These are phyloP conservation scores for Hyphodiscus sp. DNA, from an alignment of 2,329 filamentous ascomycete species.

Conservation along the genomic window DNA sequence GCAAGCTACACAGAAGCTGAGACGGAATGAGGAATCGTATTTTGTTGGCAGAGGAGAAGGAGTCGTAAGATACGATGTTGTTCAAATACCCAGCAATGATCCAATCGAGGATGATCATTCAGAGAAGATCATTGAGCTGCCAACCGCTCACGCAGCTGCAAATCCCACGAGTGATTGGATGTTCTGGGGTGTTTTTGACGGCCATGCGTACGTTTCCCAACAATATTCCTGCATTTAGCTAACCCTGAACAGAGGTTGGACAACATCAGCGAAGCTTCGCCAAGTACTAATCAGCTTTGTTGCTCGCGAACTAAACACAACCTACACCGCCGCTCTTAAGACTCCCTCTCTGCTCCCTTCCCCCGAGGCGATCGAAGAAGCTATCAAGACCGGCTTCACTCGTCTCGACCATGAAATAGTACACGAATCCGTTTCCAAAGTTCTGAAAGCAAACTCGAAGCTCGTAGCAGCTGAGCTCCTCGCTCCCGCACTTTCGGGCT, in stretches of 20 bases:
- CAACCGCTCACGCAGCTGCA: slow-evolving; percentile 44
- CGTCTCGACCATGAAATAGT: slow-evolving; percentile 91
- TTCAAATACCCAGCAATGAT: slow-evolving; percentile 91
- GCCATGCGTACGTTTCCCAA: slow-evolving; percentile 67
- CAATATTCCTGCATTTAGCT: slow-evolving; percentile 6
- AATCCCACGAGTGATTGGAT: slow-evolving; percentile 80
- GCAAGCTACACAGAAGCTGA: slow-evolving; percentile 83
- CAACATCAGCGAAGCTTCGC: slow-evolving; percentile 90
- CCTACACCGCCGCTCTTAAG: slow-evolving; percentile 69
- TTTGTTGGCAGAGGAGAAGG: slow-evolving; percentile 82
- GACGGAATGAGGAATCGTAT: slow-evolving; percentile 87
- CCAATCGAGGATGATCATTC: slow-evolving; percentile 98
- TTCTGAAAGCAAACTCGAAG: slow-evolving; percentile 83
- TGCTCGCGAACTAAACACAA: slow-evolving; percentile 83
- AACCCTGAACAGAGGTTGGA: slow-evolving; percentile 69
- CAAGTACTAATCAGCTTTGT: slow-evolving; percentile 91
- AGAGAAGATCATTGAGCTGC: slow-evolving; percentile 94
- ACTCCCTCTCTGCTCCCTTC: slow-evolving; percentile 55
- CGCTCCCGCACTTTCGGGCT: slow-evolving; percentile 91
- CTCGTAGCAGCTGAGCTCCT: slow-evolving; percentile 86
- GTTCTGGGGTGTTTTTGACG: slow-evolving; percentile 99
- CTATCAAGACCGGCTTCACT: slow-evolving; percentile 88
- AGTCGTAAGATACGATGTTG: slow-evolving; percentile 89
- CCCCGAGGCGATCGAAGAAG: slow-evolving; percentile 75
- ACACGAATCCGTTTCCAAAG: slow-evolving; percentile 84